These are phyloP conservation scores for Licmophora abbreviata DNA, from an alignment of 108 stramenopile species.

Conservation along the genomic window DNA sequence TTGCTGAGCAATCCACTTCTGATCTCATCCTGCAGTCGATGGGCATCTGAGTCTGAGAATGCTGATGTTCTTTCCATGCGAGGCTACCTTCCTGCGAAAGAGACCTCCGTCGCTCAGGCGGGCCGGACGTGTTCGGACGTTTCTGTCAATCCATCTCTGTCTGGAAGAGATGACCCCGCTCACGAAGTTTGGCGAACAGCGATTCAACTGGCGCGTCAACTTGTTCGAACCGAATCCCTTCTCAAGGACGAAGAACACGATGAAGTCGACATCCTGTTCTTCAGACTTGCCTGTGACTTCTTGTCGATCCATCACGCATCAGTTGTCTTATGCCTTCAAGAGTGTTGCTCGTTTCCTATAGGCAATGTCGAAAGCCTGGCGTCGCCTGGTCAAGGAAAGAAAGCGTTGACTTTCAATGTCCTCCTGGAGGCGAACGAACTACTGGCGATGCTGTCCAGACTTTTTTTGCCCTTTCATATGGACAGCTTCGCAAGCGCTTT, in stretches of 20 bases:
- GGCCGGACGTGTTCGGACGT: background rate
- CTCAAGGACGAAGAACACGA: background rate
- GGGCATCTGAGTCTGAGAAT: background rate
- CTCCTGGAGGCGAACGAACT: conserved; percentile 19
- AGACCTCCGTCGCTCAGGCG: background rate
- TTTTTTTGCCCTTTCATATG: conserved; percentile 13
- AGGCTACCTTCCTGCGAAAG: background rate
- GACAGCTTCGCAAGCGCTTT: conserved; percentile 7
- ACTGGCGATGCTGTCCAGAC: conserved; percentile 15
- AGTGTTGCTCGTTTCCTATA: background rate
- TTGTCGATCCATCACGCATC: conserved; percentile 10
- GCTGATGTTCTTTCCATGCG: background rate
- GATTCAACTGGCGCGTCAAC: conserved; percentile 8
- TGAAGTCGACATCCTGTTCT: conserved; percentile 2
- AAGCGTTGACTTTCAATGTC: conserved; percentile 1
- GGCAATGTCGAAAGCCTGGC: background rate
- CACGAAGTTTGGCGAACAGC: conserved; percentile 27
- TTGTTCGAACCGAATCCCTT: conserved; percentile 7
- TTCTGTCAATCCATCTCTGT: background rate
- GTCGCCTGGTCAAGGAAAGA: background rate
- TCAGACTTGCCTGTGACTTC: conserved; percentile 19
- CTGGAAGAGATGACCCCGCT: conserved; percentile 17
- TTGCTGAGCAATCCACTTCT: conserved; percentile 1
- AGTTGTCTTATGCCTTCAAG: conserved; percentile 6
- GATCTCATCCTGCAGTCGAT: too few species aligned